Evolutionary conservation across 495 filamentous ascomycete species (phyloP), one percentile per base, ranked within the genome.

Genomic region (Thozetella sp.): DNA sequence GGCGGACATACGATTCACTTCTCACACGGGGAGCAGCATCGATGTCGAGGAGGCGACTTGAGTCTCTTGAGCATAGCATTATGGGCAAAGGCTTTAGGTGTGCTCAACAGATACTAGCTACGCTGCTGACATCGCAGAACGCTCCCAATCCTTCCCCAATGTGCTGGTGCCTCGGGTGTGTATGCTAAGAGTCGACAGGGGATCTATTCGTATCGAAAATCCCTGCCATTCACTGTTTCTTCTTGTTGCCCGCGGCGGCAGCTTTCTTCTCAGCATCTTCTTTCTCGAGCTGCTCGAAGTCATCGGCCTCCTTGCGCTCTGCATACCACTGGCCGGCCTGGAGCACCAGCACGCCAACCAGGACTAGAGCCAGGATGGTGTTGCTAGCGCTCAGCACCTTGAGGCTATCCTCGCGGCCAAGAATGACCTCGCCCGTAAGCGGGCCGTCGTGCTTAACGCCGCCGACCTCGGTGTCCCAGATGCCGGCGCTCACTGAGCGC

Each of bases 301-400:
- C 94, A 75, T 93, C 88, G 68, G 79, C 79, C 72, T 97, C 93
- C 84, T 95, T 97, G 61, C 88, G 78, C 83, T 97, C 93, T 24
- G 96, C 95, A 79, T 99, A 99, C 95, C 95, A 99, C 82, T 98
- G 94, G 13, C 96, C 95, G 9, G 92, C 93, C 86, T 99, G 96
- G 67, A 99, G 78, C 26, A 96, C 91, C 60, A 99, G 66, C 25
- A 99, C 91, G 2, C 95, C 95, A 0, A 97, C 87, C 54, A 98
- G 73, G 24, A 99, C 92, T 40, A 99, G 78, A 53, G 93, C 95
- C 43, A 97, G 67, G 63, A 99, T 99, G 2, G 94, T 97, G 71
- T 98, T 96, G 73, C 91, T 97, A 25, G 95, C 95, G n/a, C 92
- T 88, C 60, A 97, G 76, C 25, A 99, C 95, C 79, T 88, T 90